Percentiles rank a stretch among this genome's conserved stretches.
These are phyloP conservation scores for Solanum appendiculatum DNA, from an alignment of 257 asterid species.

Conservation along the genomic window DNA sequence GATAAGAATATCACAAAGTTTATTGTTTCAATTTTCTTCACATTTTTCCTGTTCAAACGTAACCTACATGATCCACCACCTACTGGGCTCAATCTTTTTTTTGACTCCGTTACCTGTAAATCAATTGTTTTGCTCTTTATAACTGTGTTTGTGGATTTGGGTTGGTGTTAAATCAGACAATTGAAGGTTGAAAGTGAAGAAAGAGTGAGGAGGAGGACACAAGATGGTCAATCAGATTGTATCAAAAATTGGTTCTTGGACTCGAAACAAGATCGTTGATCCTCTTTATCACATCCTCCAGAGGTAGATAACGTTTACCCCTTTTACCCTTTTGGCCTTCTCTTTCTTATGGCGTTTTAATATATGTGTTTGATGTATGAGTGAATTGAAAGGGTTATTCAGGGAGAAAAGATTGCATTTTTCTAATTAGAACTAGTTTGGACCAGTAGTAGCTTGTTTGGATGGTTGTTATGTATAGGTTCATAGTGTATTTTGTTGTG, in stretches of 20 bases:
- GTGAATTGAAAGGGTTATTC: not conserved
- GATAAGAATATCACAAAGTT: not conserved
- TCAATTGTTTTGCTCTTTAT: not conserved
- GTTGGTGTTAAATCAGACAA: not conserved
- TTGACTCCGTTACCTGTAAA: not conserved
- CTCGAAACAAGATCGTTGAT: slow-evolving; percentile 42
- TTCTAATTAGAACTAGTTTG: not conserved
- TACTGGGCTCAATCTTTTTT: not conserved
- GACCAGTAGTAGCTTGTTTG: not conserved
- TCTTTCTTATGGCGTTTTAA: not conserved
- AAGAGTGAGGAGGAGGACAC: not conserved
- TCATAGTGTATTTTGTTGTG: not conserved
- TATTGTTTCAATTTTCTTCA: not conserved
- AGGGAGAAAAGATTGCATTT: not conserved
- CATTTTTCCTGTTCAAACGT: not conserved
- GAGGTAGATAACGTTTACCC: slow-evolving; percentile 20
- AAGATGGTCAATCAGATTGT: slow-evolving; percentile 27
- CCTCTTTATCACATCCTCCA: slow-evolving; percentile 80
- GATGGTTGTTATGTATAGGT: not conserved
- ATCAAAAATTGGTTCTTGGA: slow-evolving; percentile 45
- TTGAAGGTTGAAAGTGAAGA: not conserved
- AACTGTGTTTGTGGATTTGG: not conserved
- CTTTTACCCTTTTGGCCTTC: not conserved
- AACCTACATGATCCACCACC: not conserved
- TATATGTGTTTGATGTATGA: not conserved